Conservation (phyloP, 345 rosid genomes). For the Hypericum perforatum region DNA sequence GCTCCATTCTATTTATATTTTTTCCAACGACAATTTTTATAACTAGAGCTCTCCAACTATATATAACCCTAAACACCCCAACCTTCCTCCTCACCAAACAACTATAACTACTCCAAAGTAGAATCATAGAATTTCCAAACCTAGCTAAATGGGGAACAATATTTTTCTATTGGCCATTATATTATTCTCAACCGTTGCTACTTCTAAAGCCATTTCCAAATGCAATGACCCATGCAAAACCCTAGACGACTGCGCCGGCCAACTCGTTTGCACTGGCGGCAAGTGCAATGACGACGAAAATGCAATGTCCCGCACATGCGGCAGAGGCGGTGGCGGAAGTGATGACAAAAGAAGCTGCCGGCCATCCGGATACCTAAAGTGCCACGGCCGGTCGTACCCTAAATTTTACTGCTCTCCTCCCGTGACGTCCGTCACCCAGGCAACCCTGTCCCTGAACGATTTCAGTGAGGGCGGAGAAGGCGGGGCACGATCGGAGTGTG, state of each 20-base stretch:
- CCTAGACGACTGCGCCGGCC: constrained; percentile 24
- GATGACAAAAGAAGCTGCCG: constrained; percentile 6
- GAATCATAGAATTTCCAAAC: too few relatives aligned
- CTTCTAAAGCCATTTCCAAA: constrained; percentile 21
- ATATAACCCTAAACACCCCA: too few relatives aligned
- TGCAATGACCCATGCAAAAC: constrained; percentile 30
- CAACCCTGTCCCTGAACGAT: constrained; percentile 24
- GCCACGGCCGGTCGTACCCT: not conserved
- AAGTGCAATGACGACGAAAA: constrained; percentile 31
- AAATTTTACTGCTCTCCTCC: constrained; percentile 27
- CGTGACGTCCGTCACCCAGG: constrained; percentile 13
- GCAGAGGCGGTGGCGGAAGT: not conserved
- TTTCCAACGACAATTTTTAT: too few relatives aligned
- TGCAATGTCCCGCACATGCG: constrained; percentile 22
- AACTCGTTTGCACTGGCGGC: constrained; percentile 30
- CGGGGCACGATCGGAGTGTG: constrained; percentile 24
- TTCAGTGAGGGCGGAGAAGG: constrained; percentile 31
- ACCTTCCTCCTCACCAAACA: too few relatives aligned
- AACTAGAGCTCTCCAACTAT: too few relatives aligned
- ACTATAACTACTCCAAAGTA: too few relatives aligned
- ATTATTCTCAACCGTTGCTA: not conserved
- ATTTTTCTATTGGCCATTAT: too few relatives aligned
- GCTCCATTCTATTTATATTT: too few relatives aligned
- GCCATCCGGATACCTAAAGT: constrained; percentile 13
- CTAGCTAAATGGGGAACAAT: too few relatives aligned